phyloP scores from a whole-genome alignment of 176 grass and related monocot genomes.

The Coix lacrymajobi region DNA sequence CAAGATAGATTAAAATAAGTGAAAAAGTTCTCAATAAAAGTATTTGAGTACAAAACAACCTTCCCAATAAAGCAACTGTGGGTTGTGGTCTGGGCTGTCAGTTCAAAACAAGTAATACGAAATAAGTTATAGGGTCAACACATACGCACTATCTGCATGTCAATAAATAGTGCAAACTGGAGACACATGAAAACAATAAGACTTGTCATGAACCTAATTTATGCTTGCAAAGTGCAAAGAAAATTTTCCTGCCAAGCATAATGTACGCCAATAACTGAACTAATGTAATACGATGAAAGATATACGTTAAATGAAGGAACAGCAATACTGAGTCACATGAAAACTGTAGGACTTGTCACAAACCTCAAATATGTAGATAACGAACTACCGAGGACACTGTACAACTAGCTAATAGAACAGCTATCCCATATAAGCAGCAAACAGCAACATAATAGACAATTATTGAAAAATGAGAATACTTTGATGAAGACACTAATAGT shows the following conservation, averaged over 20 bases:
- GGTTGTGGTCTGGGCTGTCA: background rate
- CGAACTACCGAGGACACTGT: background rate
- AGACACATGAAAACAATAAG: background rate
- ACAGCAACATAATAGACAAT: background rate
- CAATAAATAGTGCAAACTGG: background rate
- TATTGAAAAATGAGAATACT: background rate
- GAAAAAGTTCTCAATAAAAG: constrained; percentile 32
- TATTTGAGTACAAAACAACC: constrained; percentile 20
- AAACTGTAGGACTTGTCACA: background rate
- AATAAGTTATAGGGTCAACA: background rate
- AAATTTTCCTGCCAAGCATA: background rate
- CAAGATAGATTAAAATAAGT: constrained; percentile 57
- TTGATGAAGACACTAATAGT: background rate
- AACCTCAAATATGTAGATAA: background rate
- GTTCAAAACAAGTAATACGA: constrained; percentile 4
- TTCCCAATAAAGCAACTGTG: background rate
- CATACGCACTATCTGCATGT: background rate
- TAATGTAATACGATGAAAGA: background rate
- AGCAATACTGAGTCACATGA: background rate
- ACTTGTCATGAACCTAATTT: background rate
- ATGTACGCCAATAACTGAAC: background rate
- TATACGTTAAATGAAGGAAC: background rate
- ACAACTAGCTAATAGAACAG: background rate
- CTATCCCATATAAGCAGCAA: background rate
- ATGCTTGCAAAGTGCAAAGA: background rate